These are phyloP conservation scores for Cymbidium sinense DNA, from an alignment of 106 monocot genomes.

Conservation along the genomic window DNA sequence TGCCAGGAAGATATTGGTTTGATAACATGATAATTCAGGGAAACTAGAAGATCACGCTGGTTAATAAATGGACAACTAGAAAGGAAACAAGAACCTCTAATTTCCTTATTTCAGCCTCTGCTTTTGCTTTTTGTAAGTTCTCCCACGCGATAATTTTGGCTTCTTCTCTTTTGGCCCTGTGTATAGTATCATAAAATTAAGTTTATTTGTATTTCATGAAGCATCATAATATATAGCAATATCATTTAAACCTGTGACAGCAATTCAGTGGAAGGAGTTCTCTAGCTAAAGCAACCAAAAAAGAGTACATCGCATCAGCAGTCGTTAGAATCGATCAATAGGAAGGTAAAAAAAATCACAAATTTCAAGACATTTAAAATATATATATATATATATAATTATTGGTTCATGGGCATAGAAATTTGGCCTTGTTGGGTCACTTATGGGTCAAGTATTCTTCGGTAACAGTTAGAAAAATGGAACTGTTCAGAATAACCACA, in stretches of 20 bases:
- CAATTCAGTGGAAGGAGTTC: not conserved
- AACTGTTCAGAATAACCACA: not conserved
- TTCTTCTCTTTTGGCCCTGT: constrained; percentile 16
- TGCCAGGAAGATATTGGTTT: not conserved
- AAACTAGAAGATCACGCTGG: no score
- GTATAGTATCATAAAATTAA: not conserved
- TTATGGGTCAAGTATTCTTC: not conserved
- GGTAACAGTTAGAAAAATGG: not conserved
- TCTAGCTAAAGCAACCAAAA: not conserved
- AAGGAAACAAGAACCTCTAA: constrained; percentile 11
- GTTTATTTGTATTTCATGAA: not conserved
- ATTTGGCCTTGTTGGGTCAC: not conserved
- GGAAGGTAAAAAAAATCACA: no score
- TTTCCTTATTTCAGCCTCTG: constrained; percentile 26
- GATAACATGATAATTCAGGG: not conserved
- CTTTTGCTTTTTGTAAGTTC: constrained; percentile 24
- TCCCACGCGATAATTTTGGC: constrained; percentile 22
- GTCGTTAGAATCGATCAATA: no score
- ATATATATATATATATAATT: not conserved
- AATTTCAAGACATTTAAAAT: not conserved
- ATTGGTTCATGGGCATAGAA: not conserved
- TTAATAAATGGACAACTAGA: no score
- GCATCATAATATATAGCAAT: not conserved
- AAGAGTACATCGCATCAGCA: not conserved
- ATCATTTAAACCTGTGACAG: not conserved